Evolutionary conservation across 352 stramenopile genomes (phyloP).

Genomic region (Phytophthora europaea): DNA sequence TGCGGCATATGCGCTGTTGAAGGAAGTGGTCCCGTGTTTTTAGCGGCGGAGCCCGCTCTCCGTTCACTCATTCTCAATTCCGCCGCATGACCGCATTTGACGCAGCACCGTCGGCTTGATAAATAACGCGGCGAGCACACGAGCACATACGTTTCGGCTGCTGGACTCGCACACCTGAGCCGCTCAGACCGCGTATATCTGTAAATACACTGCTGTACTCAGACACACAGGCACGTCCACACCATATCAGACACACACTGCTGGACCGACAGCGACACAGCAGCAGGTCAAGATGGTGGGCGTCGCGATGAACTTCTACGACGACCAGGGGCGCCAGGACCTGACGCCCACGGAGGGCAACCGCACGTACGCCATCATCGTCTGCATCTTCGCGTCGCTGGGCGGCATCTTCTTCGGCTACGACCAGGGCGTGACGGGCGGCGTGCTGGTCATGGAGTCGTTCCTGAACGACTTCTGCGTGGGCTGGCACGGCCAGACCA

Average conservation of each 20-base stretch:
- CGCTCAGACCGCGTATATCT: conserved; percentile 10
- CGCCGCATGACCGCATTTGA: conserved; percentile 21
- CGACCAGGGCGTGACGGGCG: conserved; percentile 48
- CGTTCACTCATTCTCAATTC: conserved; percentile 19
- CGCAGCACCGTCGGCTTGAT: conserved; percentile 12
- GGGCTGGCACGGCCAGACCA: conserved; percentile 49
- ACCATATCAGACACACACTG: neutral
- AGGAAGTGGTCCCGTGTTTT: conserved; percentile 16
- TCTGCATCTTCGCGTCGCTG: conserved; percentile 50
- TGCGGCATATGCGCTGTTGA: conserved; percentile 1
- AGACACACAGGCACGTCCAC: neutral
- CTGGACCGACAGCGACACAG: neutral
- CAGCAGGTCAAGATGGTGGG: conserved; percentile 37
- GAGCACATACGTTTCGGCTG: neutral
- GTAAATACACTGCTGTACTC: neutral
- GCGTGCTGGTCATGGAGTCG: conserved; percentile 57
- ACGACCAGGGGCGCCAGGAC: conserved; percentile 41
- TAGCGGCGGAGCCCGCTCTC: conserved; percentile 1
- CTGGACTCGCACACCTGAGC: neutral
- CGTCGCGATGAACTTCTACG: conserved; percentile 56
- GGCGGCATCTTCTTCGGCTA: conserved; percentile 58
- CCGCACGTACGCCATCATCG: conserved; percentile 53
- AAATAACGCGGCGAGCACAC: neutral
- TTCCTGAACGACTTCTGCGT: conserved; percentile 63
- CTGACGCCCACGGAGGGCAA: conserved; percentile 53